phyloP scores from a whole-genome alignment of 78 protist species.

The Dictyostelium discoideum region DNA sequence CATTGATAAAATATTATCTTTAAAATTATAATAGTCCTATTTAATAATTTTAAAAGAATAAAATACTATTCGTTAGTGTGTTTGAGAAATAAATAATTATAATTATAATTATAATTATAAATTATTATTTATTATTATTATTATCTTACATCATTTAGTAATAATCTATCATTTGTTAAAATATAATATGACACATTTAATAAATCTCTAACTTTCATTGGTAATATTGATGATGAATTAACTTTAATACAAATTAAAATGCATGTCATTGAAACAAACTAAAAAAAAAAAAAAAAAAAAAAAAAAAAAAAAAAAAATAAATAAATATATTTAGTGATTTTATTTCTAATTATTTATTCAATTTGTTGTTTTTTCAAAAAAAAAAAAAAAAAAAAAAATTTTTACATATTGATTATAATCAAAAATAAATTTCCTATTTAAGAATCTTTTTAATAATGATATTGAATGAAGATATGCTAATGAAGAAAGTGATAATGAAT shows the following conservation, averaged over 20 bases:
- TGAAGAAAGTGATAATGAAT: background rate
- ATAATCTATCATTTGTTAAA: background rate
- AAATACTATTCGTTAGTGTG: background rate
- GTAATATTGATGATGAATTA: background rate
- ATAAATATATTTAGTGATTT: too few species aligned
- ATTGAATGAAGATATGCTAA: background rate
- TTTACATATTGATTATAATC: background rate
- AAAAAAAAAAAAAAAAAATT: background rate
- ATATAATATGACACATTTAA: slow-evolving; percentile 7
- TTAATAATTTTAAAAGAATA: too few species aligned
- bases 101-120: background rate
- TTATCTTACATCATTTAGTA: slow-evolving; percentile 7
- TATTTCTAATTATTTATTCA: too few species aligned
- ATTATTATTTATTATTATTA: background rate
- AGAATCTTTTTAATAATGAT: background rate
- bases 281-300: background rate
- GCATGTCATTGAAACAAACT: slow-evolving; percentile 13
- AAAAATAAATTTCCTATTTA: background rate
- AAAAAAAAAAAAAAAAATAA: background rate
- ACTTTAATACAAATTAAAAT: slow-evolving; percentile 7
- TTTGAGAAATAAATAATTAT: too few species aligned
- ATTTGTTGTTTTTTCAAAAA: too few species aligned
- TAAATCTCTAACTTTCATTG: slow-evolving; percentile 17
- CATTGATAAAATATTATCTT: background rate
- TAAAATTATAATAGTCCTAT: slow-evolving; percentile 18